These are phyloP conservation scores for Debaryomycetaceae sp. DNA, from an alignment of 1,139 yeast genomes.

Conservation along the genomic window DNA sequence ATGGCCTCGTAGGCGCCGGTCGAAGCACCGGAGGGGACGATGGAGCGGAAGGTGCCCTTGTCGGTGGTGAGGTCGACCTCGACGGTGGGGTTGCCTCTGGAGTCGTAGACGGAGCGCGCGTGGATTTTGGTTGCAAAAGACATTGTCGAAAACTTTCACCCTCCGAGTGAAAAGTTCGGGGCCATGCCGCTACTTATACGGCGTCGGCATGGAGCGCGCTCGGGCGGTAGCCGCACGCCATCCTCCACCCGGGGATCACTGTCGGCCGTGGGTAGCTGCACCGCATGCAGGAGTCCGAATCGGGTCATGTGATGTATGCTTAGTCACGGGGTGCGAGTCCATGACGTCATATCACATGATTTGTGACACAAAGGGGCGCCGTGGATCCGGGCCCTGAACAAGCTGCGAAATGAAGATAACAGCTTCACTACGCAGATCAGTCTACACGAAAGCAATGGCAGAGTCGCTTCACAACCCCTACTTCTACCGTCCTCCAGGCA, in stretches of 20 bases:
- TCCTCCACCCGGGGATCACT: conserved; percentile 1
- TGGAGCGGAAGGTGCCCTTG: conserved; percentile 80
- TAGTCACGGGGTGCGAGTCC: no score
- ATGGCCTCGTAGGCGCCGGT: conserved; percentile 93
- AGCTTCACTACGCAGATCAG: no score
- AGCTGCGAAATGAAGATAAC: no score
- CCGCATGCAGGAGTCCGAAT: no score
- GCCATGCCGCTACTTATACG: not conserved
- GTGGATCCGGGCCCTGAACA: no score
- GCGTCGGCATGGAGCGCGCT: conserved; percentile 1
- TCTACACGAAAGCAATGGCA: no score
- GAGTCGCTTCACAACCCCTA: conserved; percentile 45
- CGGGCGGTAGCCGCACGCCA: conserved; percentile 1
- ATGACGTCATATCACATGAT: no score
- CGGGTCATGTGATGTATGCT: no score
- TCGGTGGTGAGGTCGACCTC: conserved; percentile 87
- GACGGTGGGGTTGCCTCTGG: conserved; percentile 97
- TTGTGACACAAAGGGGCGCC: no score
- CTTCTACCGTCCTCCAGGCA: conserved; percentile 42
- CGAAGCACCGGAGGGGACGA: conserved; percentile 96
- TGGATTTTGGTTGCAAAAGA: conserved; percentile 40
- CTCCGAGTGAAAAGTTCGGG: no score
- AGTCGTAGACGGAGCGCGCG: conserved; percentile 93
- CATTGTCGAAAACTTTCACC: no score
- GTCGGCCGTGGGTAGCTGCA: no score